A percentile compares a stretch with the other conserved stretches of the same genome.
Evolutionary conservation across 257 asterid genomes (phyloP).

Genomic region (Buddleja alternifolia): DNA sequence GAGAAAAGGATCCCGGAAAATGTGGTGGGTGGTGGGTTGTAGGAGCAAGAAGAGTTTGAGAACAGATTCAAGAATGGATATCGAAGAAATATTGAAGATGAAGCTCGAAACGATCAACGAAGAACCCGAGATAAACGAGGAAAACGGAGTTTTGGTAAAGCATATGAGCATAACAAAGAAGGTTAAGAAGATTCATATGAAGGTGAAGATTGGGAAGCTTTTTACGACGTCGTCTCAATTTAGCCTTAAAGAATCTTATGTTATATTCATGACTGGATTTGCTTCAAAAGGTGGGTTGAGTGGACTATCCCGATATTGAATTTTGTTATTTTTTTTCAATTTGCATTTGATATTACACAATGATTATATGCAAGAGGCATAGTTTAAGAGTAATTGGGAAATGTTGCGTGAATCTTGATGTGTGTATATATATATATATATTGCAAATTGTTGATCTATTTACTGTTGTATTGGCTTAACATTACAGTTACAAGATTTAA

Average conservation of each 20-base stretch:
- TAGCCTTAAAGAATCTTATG: constrained; percentile 65
- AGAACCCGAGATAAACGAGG: constrained; percentile 51
- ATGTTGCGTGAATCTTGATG: background rate
- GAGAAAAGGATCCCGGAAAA: constrained; percentile 41
- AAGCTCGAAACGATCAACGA: constrained; percentile 73
- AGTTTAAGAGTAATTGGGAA: background rate
- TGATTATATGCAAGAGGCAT: background rate
- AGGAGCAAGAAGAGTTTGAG: constrained; percentile 43
- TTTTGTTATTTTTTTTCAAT: background rate
- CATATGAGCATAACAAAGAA: constrained; percentile 24
- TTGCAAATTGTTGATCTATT: too few relatives aligned
- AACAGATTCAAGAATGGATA: constrained; percentile 53
- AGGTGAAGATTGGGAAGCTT: constrained; percentile 47
- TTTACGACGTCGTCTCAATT: constrained; percentile 37
- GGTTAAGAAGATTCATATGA: constrained; percentile 48
- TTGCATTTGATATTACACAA: background rate
- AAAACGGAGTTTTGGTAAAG: constrained; percentile 27
- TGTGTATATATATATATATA: constrained; percentile 7
- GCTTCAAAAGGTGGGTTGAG: constrained; percentile 55
- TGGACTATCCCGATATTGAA: constrained; percentile 32
- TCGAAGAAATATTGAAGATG: constrained; percentile 74
- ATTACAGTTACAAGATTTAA: too few relatives aligned
- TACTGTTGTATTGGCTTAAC: too few relatives aligned
- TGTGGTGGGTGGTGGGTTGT: constrained; percentile 58
- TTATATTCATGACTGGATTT: constrained; percentile 63